A percentile compares a stretch with the other conserved stretches of the same genome.
phyloP scores from a whole-genome alignment of 2,329 filamentous ascomycete species.

The Colletotrichum karsti region DNA sequence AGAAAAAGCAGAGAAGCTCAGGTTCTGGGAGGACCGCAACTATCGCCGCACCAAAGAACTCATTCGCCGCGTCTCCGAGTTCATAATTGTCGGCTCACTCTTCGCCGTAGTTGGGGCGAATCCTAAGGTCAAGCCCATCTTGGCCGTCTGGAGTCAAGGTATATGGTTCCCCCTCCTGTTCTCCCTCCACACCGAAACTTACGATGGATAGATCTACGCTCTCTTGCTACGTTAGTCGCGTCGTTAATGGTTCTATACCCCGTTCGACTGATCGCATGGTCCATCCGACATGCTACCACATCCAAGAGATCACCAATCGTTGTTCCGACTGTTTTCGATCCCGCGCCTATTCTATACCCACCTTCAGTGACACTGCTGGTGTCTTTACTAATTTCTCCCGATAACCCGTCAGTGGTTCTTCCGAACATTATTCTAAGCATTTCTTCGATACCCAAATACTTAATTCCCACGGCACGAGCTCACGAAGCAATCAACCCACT shows the following conservation, averaged over 20 bases:
- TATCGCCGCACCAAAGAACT: conserved; percentile 58
- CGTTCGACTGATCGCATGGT: conserved; percentile 62
- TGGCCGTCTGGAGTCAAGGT: conserved; percentile 61
- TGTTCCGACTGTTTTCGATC: conserved; percentile 85
- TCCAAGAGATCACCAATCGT: conserved; percentile 50
- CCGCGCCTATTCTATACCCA: conserved; percentile 90
- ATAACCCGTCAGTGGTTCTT: conserved; percentile 69
- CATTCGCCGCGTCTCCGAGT: conserved; percentile 61
- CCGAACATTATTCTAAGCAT: conserved; percentile 86
- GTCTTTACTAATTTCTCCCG: conserved; percentile 75
- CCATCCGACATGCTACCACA: conserved; percentile 48
- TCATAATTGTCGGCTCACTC: conserved; percentile 58
- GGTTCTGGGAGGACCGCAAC: conserved; percentile 34
- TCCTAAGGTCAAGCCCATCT: conserved; percentile 51
- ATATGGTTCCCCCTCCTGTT: conserved; percentile 27
- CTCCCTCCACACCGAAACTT: conserved; percentile 27
- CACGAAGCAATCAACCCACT: conserved; percentile 67
- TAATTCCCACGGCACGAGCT: conserved; percentile 72
- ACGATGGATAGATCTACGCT: conserved; percentile 51
- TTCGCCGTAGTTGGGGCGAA: conserved; percentile 58
- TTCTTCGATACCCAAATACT: conserved; percentile 75
- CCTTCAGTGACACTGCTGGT: conserved; percentile 79
- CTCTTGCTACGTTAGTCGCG: conserved; percentile 44
- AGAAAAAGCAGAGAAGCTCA: conserved; percentile 9
- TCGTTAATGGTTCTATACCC: conserved; percentile 65